Evolutionary conservation across 495 filamentous ascomycete genomes (phyloP).

Genomic region (Hyaloscypha hepaticicola): DNA sequence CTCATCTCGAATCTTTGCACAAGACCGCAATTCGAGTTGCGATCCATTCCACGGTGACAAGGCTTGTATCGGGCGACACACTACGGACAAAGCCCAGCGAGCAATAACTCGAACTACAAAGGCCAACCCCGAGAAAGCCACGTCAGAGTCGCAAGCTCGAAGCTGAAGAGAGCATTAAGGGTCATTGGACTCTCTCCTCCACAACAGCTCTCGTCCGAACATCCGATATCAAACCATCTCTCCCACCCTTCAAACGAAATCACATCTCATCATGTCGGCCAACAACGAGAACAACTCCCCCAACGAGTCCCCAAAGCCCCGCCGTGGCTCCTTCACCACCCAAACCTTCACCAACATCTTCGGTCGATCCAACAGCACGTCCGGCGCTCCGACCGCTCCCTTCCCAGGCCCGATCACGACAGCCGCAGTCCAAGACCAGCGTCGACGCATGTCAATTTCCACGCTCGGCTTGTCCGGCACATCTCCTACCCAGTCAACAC

Average conservation of each 20-base stretch:
- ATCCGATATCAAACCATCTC: background rate
- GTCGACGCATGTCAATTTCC: conserved; percentile 83
- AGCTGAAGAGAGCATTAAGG: conserved; percentile 32
- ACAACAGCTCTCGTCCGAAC: background rate
- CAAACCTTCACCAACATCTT: conserved; percentile 56
- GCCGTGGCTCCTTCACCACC: conserved; percentile 55
- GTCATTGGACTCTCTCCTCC: conserved; percentile 20
- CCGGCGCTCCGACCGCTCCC: conserved; percentile 37
- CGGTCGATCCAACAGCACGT: conserved; percentile 46
- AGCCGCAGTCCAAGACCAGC: conserved; percentile 67
- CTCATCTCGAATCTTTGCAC: background rate
- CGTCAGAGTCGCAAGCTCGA: conserved; percentile 9
- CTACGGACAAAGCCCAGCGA: conserved; percentile 10
- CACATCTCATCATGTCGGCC: conserved; percentile 39
- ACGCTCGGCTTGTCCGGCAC: conserved; percentile 78
- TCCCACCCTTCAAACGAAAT: conserved; percentile 3
- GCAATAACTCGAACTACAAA: conserved; percentile 14
- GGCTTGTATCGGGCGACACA: background rate
- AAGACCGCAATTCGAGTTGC: background rate
- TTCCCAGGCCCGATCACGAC: conserved; percentile 65
- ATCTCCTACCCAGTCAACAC: conserved; percentile 61
- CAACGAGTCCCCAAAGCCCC: conserved; percentile 28
- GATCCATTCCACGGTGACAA: background rate
- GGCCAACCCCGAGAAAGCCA: background rate
- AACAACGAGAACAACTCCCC: conserved; percentile 39